These are phyloP conservation scores for Trametes cubensis DNA, from an alignment of 768 basidiomycete genomes.

Conservation along the genomic window DNA sequence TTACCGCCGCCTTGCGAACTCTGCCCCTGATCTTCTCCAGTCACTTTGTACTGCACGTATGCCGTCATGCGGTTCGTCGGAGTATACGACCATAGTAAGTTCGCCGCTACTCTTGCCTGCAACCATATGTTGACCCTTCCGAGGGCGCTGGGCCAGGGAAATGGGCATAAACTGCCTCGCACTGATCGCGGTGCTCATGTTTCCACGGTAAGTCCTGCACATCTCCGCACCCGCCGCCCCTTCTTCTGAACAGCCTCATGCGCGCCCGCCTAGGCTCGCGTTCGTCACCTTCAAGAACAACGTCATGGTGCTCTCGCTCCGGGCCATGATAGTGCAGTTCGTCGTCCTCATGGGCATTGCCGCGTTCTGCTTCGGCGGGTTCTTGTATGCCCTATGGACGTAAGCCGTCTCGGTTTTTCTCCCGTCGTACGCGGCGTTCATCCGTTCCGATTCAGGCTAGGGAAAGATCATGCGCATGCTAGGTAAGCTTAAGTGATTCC, in stretches of 20 bases:
- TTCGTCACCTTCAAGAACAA: slow-evolving; percentile 88
- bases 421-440: not conserved
- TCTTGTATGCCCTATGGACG: slow-evolving; percentile 93
- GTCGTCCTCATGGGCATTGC: slow-evolving; percentile 81
- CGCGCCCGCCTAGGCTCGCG: slow-evolving; percentile 58
- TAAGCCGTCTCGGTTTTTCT: slow-evolving; percentile 44
- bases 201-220: slow-evolving; percentile 62
- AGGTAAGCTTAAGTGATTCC: slow-evolving; percentile 19
- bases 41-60: slow-evolving; percentile 80
- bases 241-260: not conserved
- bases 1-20: not conserved
- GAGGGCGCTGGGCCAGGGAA: slow-evolving; percentile 66
- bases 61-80: slow-evolving; percentile 79
- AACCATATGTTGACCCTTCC: not conserved
- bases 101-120: not conserved
- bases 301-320: slow-evolving; percentile 76
- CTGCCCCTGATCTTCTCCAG: slow-evolving; percentile 37
- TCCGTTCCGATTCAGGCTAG: slow-evolving; percentile 46
- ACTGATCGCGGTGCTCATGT: slow-evolving; percentile 86
- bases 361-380: slow-evolving; percentile 89
- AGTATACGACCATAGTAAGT: slow-evolving; percentile 63
- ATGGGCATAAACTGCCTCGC: slow-evolving; percentile 85
- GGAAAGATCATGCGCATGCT: slow-evolving; percentile 59
- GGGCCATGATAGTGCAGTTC: slow-evolving; percentile 95
- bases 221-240: no score